Percentiles rank a stretch among this genome's conserved stretches.
Conservation (phyloP, 257 asterid species). For the Prunella vulgaris region DNA sequence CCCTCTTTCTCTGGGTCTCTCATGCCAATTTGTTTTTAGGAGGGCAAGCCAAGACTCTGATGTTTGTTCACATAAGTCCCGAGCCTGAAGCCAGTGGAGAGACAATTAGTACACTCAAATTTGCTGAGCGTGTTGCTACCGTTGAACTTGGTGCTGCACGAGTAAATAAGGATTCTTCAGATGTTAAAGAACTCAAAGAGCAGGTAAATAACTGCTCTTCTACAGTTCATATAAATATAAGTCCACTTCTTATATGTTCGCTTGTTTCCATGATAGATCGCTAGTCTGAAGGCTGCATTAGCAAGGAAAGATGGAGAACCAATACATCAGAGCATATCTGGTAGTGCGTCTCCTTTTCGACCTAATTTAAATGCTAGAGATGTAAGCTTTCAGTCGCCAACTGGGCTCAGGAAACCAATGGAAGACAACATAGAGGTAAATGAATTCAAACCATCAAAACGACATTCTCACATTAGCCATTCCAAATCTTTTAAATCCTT, state of each 20-base stretch:
- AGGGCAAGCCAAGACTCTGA: conserved; percentile 91
- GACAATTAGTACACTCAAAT: conserved; percentile 89
- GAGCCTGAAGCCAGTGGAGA: conserved; percentile 90
- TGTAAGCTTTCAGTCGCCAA: conserved; percentile 31
- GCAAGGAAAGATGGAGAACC: conserved; percentile 58
- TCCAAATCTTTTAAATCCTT: background rate
- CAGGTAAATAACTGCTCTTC: conserved; percentile 45
- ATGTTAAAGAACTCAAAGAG: conserved; percentile 89
- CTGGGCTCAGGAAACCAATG: conserved; percentile 56
- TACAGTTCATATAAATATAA: background rate
- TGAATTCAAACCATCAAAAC: background rate
- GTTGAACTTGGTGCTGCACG: conserved; percentile 98
- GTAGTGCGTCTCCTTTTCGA: conserved; percentile 36
- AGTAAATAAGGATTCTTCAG: conserved; percentile 74
- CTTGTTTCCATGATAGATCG: conserved; percentile 36
- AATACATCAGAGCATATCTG: conserved; percentile 32
- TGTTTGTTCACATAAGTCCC: conserved; percentile 96
- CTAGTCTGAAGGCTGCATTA: conserved; percentile 62
- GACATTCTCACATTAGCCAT: background rate
- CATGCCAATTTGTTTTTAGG: conserved; percentile 38
- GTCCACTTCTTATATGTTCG: background rate
- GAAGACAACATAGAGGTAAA: conserved; percentile 68
- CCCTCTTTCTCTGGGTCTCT: background rate
- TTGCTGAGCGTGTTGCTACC: conserved; percentile 95
- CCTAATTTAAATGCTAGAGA: conserved; percentile 38